Percentiles rank a stretch among this genome's conserved stretches.
phyloP scores from a whole-genome alignment of 2,329 filamentous ascomycete genomes.

The Aspergillus thermomutatus region DNA sequence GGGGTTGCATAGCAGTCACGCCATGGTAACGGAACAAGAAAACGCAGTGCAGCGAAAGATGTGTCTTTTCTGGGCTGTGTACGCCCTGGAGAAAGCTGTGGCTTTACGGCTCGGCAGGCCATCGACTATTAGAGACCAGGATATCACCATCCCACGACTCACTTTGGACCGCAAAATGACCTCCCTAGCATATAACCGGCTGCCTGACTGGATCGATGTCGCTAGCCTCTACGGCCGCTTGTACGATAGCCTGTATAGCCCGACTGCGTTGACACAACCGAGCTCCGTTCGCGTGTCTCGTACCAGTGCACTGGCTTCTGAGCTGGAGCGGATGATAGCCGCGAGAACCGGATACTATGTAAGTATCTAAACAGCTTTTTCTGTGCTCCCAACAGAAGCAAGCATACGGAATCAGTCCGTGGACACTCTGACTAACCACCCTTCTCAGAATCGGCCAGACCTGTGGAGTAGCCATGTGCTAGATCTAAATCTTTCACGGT shows the following conservation, averaged over 20 bases:
- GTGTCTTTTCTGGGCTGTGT: slow-evolving; percentile 8
- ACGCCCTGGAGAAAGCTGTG: slow-evolving; percentile 7
- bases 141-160: slow-evolving; percentile 5
- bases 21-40: background rate
- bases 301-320: slow-evolving; percentile 4
- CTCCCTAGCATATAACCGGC: slow-evolving; percentile 3
- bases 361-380: too few species aligned
- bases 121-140: slow-evolving; percentile 11
- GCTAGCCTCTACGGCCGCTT: slow-evolving; percentile 11
- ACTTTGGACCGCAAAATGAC: background rate
- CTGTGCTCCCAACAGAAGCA: too few species aligned
- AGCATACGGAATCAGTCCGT: too few species aligned
- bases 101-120: slow-evolving; percentile 8
- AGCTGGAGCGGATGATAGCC: slow-evolving; percentile 5
- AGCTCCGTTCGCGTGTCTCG: slow-evolving; percentile 5
- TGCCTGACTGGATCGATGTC: slow-evolving; percentile 7
- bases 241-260: slow-evolving; percentile 14
- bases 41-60: background rate
- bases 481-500: too few species aligned
- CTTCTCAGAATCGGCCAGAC: too few species aligned
- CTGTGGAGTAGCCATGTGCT: too few species aligned
- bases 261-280: slow-evolving; percentile 10
- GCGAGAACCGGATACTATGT: background rate
- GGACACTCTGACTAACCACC: too few species aligned
- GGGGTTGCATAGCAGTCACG: slow-evolving; percentile 6